A percentile compares a stretch with the other conserved stretches of the same genome.
phyloP scores from a whole-genome alignment of 768 basidiomycete genomes.

The Amanita jacksonii region DNA sequence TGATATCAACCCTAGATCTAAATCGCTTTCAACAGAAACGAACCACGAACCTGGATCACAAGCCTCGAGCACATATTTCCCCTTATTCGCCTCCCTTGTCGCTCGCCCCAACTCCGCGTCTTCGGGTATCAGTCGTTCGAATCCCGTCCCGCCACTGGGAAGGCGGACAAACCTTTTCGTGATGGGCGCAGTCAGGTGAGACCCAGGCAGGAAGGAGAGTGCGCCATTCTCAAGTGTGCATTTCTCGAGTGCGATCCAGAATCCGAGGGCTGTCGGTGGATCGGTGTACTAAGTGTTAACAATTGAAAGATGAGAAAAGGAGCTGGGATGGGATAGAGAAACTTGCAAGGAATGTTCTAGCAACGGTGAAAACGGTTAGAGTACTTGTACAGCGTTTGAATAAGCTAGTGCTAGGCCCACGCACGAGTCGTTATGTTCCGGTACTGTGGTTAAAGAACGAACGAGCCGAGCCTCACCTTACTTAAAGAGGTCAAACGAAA shows the following conservation, averaged over 20 bases:
- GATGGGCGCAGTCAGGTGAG: conserved; percentile 67
- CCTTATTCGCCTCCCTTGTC: conserved; percentile 20
- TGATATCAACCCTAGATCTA: neutral
- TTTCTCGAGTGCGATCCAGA: conserved; percentile 92
- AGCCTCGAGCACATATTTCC: conserved; percentile 54
- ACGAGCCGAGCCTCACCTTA: neutral
- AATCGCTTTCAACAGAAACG: neutral
- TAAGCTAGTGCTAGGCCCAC: too few relatives aligned
- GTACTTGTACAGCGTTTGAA: too few relatives aligned
- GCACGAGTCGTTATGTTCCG: conserved; percentile 90
- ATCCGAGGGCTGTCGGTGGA: conserved; percentile 86
- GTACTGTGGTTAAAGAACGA: too few relatives aligned
- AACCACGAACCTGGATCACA: conserved; percentile 62
- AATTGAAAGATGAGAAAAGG: neutral
- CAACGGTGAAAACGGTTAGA: too few relatives aligned
- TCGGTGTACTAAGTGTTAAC: conserved; percentile 61
- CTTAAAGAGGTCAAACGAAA: neutral
- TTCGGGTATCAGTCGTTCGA: conserved; percentile 49
- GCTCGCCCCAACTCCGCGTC: conserved; percentile 17
- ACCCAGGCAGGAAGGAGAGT: conserved; percentile 83
- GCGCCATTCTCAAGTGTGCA: conserved; percentile 82
- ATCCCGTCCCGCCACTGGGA: conserved; percentile 71
- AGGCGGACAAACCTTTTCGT: conserved; percentile 82
- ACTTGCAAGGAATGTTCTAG: conserved; percentile 69
- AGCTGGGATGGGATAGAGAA: neutral